Evolutionary conservation across 2,329 filamentous ascomycete species (phyloP).

Genomic region (Sporothrix mexicana): DNA sequence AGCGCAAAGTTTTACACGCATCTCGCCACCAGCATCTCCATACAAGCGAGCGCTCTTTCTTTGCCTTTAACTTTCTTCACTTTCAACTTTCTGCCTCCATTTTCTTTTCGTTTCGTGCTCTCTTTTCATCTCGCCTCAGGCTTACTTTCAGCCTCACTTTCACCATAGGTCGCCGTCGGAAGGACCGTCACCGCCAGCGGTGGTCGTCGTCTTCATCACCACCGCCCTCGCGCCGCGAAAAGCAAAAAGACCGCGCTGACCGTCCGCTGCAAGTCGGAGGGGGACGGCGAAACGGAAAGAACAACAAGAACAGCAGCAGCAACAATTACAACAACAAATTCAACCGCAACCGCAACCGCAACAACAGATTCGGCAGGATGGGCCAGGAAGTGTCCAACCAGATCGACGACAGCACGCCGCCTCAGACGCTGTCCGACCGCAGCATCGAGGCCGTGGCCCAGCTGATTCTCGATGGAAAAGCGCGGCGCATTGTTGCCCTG

Average conservation of each 20-base stretch:
- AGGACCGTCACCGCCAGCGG: slow-evolving; percentile 35
- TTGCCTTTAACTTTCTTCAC: background rate
- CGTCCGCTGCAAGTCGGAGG: slow-evolving; percentile 26
- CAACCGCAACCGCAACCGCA: background rate
- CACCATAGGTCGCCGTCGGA: slow-evolving; percentile 38
- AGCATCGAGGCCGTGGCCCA: slow-evolving; percentile 77
- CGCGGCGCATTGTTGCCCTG: slow-evolving; percentile 80
- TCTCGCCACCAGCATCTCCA: background rate
- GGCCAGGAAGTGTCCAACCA: slow-evolving; percentile 79
- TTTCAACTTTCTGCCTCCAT: background rate
- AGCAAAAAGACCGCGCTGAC: slow-evolving; percentile 27
- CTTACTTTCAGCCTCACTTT: background rate
- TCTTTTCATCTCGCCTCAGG: background rate
- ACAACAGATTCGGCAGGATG: slow-evolving; percentile 62
- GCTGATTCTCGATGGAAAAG: slow-evolving; percentile 73
- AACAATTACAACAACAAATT: background rate
- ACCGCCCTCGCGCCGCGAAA: slow-evolving; percentile 30
- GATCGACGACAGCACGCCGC: slow-evolving; percentile 67
- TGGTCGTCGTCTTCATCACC: slow-evolving; percentile 32
- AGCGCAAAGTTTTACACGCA: background rate
- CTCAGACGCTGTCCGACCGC: slow-evolving; percentile 70
- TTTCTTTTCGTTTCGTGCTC: background rate
- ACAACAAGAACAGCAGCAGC: background rate
- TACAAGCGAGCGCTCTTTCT: background rate
- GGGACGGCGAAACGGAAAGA: background rate